These are phyloP conservation scores for Suillus placidus DNA, from an alignment of 768 basidiomycete genomes.

Conservation along the genomic window DNA sequence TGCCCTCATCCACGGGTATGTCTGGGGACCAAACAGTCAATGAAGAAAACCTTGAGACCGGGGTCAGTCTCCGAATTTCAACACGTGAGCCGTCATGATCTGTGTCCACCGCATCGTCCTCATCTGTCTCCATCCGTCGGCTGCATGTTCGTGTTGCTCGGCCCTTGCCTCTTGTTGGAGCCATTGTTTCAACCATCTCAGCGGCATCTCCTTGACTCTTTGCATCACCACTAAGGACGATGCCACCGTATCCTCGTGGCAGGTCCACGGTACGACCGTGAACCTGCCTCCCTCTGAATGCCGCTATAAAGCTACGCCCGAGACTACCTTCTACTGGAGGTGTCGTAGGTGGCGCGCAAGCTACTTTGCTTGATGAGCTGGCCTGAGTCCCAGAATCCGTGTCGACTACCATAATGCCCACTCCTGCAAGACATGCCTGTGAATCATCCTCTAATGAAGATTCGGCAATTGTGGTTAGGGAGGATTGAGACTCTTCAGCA, in stretches of 20 bases:
- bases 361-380: not conserved
- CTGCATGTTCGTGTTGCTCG: slow-evolving; percentile 19
- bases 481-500: slow-evolving; percentile 2
- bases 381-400: slow-evolving; percentile 13
- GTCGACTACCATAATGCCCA: not conserved
- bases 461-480: slow-evolving; percentile 15
- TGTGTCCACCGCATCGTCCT: slow-evolving; percentile 30
- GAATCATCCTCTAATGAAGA: not conserved
- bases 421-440: not conserved
- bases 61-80: slow-evolving; percentile 41
- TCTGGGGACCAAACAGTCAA: slow-evolving; percentile 82
- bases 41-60: slow-evolving; percentile 59
- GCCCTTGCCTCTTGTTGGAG: slow-evolving; percentile 17
- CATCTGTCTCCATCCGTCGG: slow-evolving; percentile 31
- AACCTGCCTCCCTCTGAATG: slow-evolving; percentile 77
- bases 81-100: slow-evolving; percentile 23
- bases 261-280: slow-evolving; percentile 65
- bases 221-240: slow-evolving; percentile 49
- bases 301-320: slow-evolving; percentile 47
- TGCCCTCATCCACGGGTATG: slow-evolving; percentile 64
- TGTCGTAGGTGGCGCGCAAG: not conserved
- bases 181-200: slow-evolving; percentile 8
- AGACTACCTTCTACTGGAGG: not conserved
- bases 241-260: slow-evolving; percentile 68
- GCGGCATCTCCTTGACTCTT: slow-evolving; percentile 21